Evolutionary conservation across 2,329 filamentous ascomycete species (phyloP), one percentile per base, ranked within the genome.

Genomic region (Aspergillus alliaceus): DNA sequence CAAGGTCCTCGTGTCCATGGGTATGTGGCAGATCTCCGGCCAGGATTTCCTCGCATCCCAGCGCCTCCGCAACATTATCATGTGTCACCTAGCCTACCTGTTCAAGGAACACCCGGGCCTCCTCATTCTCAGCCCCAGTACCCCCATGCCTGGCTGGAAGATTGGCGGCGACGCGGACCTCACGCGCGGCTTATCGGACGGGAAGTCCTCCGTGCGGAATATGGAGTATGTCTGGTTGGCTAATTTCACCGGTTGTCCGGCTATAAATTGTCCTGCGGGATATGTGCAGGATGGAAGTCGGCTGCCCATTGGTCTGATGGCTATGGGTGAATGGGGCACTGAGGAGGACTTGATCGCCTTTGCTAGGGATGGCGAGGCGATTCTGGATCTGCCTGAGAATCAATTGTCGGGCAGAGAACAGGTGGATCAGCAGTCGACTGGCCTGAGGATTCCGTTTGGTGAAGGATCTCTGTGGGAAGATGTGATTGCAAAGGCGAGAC

Each of bases 141-240:
- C 86, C 3, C 90, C 92, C 0, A 83, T 89, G 58, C 80, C 86
- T 0, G 92, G 92, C 11, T 96, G 90, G 89, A 84, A 84, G 40
- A 85, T 87, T 11, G 74, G 80, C 1, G 81, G 78, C 39, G 78
- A 86, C 15, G 77, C 77, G n/a, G 86, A 92, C 66, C 70, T 86
- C 4, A 64, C 69, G 7, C 75, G 80, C 47, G 93, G 93, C 2
- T 79, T 91, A 63, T 87, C 82, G 35, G 89, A 97, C 71, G 87
- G 82, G 0, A 91, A 95, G 70, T 80, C 77, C 59, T 87, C 85
- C 15, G 78, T 96, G n/a, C 80, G 84, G 25, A 90, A 85, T 69
- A 96, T 96, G 91, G 85, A 88, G 72, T 96, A 91, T 74, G 86
- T 90, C 15, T 96, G 90, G 84, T 75, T 96, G 34, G 89, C 92